Evolutionary conservation across 257 asterid genomes (phyloP), one percentile per base, ranked within the genome.

Genomic region (Nicotiana sylvestris): DNA sequence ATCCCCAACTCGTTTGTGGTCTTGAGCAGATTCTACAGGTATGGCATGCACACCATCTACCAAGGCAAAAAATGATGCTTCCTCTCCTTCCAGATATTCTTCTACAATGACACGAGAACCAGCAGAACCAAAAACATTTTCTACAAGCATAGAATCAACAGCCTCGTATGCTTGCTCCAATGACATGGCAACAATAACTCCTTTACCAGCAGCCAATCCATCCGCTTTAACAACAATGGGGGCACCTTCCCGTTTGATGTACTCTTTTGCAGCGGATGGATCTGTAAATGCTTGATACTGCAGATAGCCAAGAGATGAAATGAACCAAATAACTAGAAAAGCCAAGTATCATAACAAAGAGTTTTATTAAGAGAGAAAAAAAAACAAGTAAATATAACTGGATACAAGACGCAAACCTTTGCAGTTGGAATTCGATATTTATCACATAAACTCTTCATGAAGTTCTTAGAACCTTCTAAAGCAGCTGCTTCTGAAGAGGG

Each of bases 401-500:
- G 67, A 60, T 61, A 18, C 46, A 77, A 17, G 61, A 33, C 27
- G 56, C 51, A 58, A 80, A 95, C 99, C 97, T 94, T 92, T 25
- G 99, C 97, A 16, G 98, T 96, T 18, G 99, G 99, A 86, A 96
- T 94, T 68, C 85, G 93, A 84, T 94, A 96, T 90, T 92, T 96
- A 87, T 92, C 94, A 78, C 99, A 96, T 81, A 94, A 88, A 3
- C 84, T 88, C 90, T 96, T 96, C 98, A 95, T 96, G 74, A 96
- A 96, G 84, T 91, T 90, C 88, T 96, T 94, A 1, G 98, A 96
- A 83, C 95, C 98, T 91, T 94, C 98, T 85, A 95, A 88, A 30
- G 97, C 98, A 86, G 99, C 97, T 66, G 99, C 99, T 90, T 95
- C 96, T 0, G 98, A 90, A 49, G 99, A 94, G 68, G 97, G 99